These are phyloP conservation scores for Plasmodium sp. DNA, from an alignment of 169 alveolate genomes.

Conservation along the genomic window DNA sequence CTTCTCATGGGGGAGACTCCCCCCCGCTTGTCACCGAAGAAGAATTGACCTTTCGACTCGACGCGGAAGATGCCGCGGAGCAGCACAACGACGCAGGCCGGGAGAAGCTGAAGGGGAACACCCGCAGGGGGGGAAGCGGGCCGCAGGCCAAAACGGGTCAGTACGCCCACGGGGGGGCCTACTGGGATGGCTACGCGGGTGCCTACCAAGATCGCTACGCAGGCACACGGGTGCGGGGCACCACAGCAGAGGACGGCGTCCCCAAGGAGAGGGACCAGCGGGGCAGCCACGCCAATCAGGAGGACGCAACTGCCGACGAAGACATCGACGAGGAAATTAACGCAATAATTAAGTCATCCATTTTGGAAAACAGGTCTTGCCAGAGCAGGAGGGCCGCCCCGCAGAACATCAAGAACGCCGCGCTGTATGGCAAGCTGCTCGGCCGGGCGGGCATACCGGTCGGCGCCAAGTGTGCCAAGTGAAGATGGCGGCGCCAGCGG, in stretches of 20 bases:
- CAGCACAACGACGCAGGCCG: not conserved
- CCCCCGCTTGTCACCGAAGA: not conserved
- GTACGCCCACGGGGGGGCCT: not conserved
- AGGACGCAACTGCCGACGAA: not conserved
- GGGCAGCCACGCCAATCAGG: not conserved
- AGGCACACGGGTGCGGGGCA: not conserved
- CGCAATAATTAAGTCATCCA: constrained; percentile 26
- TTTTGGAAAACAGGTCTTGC: constrained; percentile 26
- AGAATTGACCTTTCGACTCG: not conserved
- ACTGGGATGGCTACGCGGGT: not conserved
- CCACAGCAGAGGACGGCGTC: not conserved
- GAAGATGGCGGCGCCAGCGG: not conserved
- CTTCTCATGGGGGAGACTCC: not conserved
- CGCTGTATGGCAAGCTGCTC: not conserved
- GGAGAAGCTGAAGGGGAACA: not conserved
- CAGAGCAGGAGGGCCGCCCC: not conserved
- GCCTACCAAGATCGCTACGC: too few species aligned
- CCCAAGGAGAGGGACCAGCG: not conserved
- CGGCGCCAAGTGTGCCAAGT: not conserved
- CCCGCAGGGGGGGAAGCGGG: not conserved
- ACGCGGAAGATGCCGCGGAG: not conserved
- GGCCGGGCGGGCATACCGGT: not conserved
- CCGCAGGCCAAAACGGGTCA: not conserved
- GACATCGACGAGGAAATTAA: constrained; percentile 39
- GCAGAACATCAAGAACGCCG: not conserved